These are phyloP conservation scores for Stemphylium vesicarium DNA, from an alignment of 2,329 filamentous ascomycete species.

Conservation along the genomic window DNA sequence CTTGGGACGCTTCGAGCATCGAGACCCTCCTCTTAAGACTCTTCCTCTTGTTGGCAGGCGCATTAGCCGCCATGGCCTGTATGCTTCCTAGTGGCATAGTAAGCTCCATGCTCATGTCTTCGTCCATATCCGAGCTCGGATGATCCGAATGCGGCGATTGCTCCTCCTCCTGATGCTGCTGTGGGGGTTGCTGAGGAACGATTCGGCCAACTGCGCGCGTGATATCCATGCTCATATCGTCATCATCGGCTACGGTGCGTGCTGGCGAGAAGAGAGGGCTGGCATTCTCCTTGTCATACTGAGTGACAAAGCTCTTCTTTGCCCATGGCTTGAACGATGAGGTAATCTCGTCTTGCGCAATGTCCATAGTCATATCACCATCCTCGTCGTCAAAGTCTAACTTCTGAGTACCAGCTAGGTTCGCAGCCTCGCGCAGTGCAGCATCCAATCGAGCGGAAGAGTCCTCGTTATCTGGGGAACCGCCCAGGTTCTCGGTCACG, in stretches of 20 bases:
- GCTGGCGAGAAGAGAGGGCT: constrained; percentile 56
- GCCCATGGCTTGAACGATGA: constrained; percentile 77
- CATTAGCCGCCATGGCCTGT: constrained; percentile 40
- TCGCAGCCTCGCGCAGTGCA: constrained; percentile 75
- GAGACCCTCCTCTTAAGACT: constrained; percentile 55
- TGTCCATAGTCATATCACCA: constrained; percentile 59
- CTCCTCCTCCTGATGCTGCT: constrained; percentile 1
- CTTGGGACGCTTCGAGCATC: constrained; percentile 45
- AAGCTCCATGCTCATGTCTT: constrained; percentile 62
- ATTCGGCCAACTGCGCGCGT: constrained; percentile 84
- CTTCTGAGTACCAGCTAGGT: constrained; percentile 74
- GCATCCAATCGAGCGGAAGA: constrained; percentile 75
- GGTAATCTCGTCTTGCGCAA: constrained; percentile 71
- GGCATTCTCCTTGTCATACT: constrained; percentile 57
- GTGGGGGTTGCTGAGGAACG: constrained; percentile 57
- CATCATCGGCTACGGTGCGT: constrained; percentile 54
- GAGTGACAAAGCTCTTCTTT: constrained; percentile 58
- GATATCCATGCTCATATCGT: constrained; percentile 92
- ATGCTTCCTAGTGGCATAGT: constrained; percentile 62
- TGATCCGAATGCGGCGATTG: constrained; percentile 33
- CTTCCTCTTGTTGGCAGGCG: constrained; percentile 38
- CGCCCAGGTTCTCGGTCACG: constrained; percentile 66
- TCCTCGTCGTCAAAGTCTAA: constrained; percentile 60
- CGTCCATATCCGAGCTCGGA: constrained; percentile 50
- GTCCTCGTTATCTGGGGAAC: constrained; percentile 62